A percentile compares a stretch with the other conserved stretches of the same genome.
Conservation (phyloP, 2,329 filamentous ascomycete genomes). For the Cordyceps tenuipes region DNA sequence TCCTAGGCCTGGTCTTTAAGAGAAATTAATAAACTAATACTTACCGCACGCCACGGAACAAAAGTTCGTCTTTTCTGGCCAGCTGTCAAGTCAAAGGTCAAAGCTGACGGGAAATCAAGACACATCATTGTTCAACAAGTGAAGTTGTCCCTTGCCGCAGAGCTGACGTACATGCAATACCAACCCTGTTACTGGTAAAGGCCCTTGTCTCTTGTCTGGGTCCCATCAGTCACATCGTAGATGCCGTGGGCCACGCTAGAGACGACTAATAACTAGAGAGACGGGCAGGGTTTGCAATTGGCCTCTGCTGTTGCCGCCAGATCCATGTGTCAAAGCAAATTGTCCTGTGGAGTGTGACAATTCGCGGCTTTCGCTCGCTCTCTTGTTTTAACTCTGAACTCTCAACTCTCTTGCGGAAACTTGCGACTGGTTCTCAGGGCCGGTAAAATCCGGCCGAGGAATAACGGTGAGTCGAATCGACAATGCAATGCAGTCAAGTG, state of each 20-base stretch:
- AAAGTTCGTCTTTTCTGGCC: neutral
- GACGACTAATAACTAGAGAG: no score
- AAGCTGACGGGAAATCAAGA: neutral
- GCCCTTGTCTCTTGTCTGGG: neutral
- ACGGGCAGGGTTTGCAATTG: neutral
- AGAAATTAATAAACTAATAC: neutral
- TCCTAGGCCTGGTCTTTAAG: neutral
- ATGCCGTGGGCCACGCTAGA: neutral
- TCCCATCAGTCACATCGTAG: neutral
- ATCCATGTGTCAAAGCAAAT: neutral
- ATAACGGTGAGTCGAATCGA: neutral
- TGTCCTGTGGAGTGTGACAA: neutral
- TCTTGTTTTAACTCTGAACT: no score
- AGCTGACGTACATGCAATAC: neutral
- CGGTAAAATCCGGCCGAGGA: neutral
- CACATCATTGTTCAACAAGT: no score
- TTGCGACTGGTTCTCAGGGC: neutral
- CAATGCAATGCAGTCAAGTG: neutral
- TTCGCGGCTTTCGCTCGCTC: neutral
- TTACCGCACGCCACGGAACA: slow-evolving; percentile 3
- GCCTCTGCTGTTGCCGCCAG: no score
- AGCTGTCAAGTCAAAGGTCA: neutral
- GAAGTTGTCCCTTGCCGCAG: no score
- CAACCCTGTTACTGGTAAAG: neutral
- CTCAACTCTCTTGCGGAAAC: neutral